These are phyloP conservation scores for Saturnispora silvae DNA, from an alignment of 805 yeast species.

Conservation along the genomic window DNA sequence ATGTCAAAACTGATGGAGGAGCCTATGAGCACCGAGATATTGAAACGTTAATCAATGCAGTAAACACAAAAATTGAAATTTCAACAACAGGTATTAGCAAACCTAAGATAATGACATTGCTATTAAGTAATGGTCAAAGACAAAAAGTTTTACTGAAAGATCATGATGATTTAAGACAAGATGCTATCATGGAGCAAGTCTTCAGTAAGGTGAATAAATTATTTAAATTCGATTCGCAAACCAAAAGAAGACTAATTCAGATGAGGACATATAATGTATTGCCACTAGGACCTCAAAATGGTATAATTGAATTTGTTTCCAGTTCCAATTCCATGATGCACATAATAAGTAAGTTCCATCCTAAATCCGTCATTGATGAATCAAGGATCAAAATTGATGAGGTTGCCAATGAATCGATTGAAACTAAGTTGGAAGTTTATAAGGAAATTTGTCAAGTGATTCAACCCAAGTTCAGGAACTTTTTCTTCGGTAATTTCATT, in stretches of 20 bases:
- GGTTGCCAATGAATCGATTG: slow-evolving; percentile 35
- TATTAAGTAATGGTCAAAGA: slow-evolving; percentile 44
- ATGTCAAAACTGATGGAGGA: slow-evolving; percentile 32
- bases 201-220: slow-evolving; percentile 75
- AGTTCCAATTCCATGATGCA: slow-evolving; percentile 65
- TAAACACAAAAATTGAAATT: slow-evolving; percentile 39
- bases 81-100: slow-evolving; percentile 78
- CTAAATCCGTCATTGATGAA: slow-evolving; percentile 37
- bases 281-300: slow-evolving; percentile 81
- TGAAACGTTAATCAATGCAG: slow-evolving; percentile 29
- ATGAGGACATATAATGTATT: slow-evolving; percentile 82
- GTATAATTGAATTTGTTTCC: slow-evolving; percentile 82
- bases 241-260: slow-evolving; percentile 45
- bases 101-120: slow-evolving; percentile 66
- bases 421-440: slow-evolving; percentile 37
- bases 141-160: slow-evolving; percentile 68
- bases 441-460: slow-evolving; percentile 37
- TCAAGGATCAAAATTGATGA: slow-evolving; percentile 60
- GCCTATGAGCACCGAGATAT: slow-evolving; percentile 27
- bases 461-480: slow-evolving; percentile 58
- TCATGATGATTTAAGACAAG: slow-evolving; percentile 88
- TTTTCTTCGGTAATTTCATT: slow-evolving; percentile 56
- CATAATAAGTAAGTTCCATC: slow-evolving; percentile 56
- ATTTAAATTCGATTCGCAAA: slow-evolving; percentile 42
- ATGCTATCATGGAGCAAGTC: slow-evolving; percentile 95